Evolutionary conservation across 2,329 filamentous ascomycete species (phyloP).

Genomic region (Aschersonia sp.): DNA sequence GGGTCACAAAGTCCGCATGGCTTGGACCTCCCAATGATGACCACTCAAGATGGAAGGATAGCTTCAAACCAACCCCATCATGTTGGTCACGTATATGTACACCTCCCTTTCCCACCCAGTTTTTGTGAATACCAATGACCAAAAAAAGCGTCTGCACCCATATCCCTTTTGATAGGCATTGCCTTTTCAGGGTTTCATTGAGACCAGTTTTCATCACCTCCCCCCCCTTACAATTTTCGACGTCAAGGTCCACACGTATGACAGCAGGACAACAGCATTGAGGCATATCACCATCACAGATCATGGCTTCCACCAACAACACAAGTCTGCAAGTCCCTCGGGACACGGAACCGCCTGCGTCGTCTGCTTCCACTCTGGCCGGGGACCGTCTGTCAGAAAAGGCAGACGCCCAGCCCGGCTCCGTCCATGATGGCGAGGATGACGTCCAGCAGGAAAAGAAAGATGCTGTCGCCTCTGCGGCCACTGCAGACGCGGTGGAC

Average conservation of each 20-base stretch:
- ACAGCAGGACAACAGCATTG: background rate
- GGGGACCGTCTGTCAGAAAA: constrained; percentile 15
- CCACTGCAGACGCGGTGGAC: constrained; percentile 6
- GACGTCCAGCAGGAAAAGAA: constrained; percentile 2
- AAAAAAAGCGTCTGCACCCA: background rate
- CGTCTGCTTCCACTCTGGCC: constrained; percentile 14
- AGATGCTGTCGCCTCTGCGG: constrained; percentile 1
- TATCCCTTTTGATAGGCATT: background rate
- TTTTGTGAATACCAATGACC: background rate
- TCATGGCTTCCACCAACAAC: background rate
- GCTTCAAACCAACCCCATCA: background rate
- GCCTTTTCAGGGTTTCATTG: background rate
- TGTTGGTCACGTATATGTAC: background rate
- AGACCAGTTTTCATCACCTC: no score
- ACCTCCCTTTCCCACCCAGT: background rate
- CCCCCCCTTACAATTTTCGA: background rate
- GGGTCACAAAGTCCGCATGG: background rate
- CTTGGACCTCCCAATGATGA: background rate
- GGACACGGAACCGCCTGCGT: constrained; percentile 10
- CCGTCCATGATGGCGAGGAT: constrained; percentile 5
- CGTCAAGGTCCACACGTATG: background rate
- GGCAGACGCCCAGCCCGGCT: constrained; percentile 7
- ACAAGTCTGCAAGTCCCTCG: constrained; percentile 9
- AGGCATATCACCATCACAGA: background rate
- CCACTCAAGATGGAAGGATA: background rate